These are phyloP conservation scores for Cladosporium sp. DNA, from an alignment of 2,329 filamentous ascomycete species.

Conservation along the genomic window DNA sequence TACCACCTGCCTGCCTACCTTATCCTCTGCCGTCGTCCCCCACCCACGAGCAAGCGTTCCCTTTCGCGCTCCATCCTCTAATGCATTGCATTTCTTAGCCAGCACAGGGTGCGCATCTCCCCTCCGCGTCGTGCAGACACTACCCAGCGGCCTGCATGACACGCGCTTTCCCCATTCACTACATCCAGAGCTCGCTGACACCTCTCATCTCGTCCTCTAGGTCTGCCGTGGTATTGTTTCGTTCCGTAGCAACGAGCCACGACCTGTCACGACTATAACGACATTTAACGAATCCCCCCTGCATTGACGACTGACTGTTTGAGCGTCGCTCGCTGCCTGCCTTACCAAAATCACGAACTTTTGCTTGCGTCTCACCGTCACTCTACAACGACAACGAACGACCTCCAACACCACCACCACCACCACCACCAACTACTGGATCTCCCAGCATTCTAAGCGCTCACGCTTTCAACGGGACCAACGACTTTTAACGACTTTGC, in stretches of 20 bases:
- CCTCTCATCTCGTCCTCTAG: constrained; percentile 4
- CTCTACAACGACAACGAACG: too few species aligned
- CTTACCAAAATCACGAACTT: constrained; percentile 12
- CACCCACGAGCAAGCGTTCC: constrained; percentile 23
- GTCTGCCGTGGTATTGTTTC: constrained; percentile 20
- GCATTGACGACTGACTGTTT: constrained; percentile 33
- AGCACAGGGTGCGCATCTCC: constrained; percentile 27
- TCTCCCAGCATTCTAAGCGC: constrained; percentile 7
- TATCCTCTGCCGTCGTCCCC: constrained; percentile 23
- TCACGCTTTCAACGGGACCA: constrained; percentile 12
- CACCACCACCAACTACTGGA: neutral
- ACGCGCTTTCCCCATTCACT: constrained; percentile 10
- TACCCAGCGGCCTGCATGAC: constrained; percentile 8
- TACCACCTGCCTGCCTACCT: neutral
- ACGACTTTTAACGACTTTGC: constrained; percentile 11
- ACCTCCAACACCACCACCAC: neutral
- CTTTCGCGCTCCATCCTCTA: constrained; percentile 28
- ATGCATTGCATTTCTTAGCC: constrained; percentile 35
- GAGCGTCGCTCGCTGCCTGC: constrained; percentile 24
- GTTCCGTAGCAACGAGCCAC: constrained; percentile 27
- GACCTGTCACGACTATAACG: constrained; percentile 33
- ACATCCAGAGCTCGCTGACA: constrained; percentile 2
- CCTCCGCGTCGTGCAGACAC: constrained; percentile 26
- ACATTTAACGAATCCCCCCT: constrained; percentile 25
- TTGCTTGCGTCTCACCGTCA: constrained; percentile 13